Evolutionary conservation across 2,329 filamentous ascomycete genomes (phyloP), one percentile per base, ranked within the genome.

Genomic region (Dactylellina parvicollis): DNA sequence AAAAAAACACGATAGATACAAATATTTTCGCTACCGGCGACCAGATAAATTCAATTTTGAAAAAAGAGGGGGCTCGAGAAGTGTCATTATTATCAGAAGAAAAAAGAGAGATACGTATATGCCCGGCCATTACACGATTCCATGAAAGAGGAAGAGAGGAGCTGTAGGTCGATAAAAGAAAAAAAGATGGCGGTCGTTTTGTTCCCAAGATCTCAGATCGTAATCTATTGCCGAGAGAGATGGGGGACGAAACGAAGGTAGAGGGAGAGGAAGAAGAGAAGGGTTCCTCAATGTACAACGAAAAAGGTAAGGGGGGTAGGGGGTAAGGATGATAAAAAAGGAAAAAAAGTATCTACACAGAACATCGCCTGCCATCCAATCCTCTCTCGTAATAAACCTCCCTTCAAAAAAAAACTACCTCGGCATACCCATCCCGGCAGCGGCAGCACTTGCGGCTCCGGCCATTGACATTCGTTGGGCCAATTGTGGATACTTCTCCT

Each of bases 401-500:
- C 8, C 16, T 10, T n/a, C 49, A 20, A 22, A 26, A 40, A 57
- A 30, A n/a, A 22, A 18, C 16, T 40, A 59, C 28, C 69, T 55
- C 0, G 60, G 52, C 54, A 73, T 73, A 22, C 28, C 54, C 54
- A 56, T 62, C 1, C 50, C 40, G 32, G 49, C 49, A 8, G 59
- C 30, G 3, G 46, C 40, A 9, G 49, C 46, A n/a, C 38, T 22
- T 10, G 83, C 81, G 84, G 89, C 88, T n/a, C 83, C 81, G 83
- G 89, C 88, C 60, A 85, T 84, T 76, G 88, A 85, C 76, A 94
- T 84, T 80, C 90, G 90, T 71, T 86, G 87, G 12, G 90, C 90
- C 57, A 95, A 85, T 81, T 92, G 88, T 40, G 91, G 91, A 80
- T 94, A 94, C 82, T 92, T 92, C 82, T 93, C 89, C 80, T 92